A percentile compares a stretch with the other conserved stretches of the same genome.
These are phyloP conservation scores for Trichoderma oligosporum DNA, from an alignment of 2,329 filamentous ascomycete species.

Conservation along the genomic window DNA sequence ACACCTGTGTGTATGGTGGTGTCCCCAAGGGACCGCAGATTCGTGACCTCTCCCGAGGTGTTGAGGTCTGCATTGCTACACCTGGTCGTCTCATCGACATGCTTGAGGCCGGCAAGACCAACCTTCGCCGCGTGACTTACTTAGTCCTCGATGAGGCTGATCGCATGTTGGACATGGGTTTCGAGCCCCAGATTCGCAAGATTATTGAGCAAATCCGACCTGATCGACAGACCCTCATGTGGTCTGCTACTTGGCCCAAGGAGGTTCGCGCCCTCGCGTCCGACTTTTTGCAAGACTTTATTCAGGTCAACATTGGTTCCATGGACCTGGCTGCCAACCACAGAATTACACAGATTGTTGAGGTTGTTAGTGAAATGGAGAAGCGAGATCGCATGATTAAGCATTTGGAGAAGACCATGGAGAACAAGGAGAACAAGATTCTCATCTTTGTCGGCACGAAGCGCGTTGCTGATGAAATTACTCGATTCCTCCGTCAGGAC, in stretches of 20 bases:
- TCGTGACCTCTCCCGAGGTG: conserved; percentile 86
- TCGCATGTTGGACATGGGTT: conserved; percentile 99
- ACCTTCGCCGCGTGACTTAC: conserved; percentile 96
- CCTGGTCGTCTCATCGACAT: conserved; percentile 97
- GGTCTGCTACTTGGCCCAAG: conserved; percentile 99
- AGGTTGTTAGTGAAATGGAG: conserved; percentile 93
- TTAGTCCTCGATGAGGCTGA: conserved; percentile 98
- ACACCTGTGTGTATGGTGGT: conserved; percentile 98
- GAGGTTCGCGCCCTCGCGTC: conserved; percentile 88
- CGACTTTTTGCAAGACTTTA: conserved; percentile 92
- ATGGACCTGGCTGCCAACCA: conserved; percentile 96
- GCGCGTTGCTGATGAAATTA: conserved; percentile 96
- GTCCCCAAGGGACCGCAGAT: conserved; percentile 98
- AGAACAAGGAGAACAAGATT: conserved; percentile 90
- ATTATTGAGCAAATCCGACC: conserved; percentile 97
- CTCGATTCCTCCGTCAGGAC: conserved; percentile 92
- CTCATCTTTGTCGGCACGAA: conserved; percentile 93
- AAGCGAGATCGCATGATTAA: conserved; percentile 98
- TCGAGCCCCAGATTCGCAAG: conserved; percentile 98
- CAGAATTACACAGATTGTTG: conserved; percentile 95
- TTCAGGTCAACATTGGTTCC: conserved; percentile 98
- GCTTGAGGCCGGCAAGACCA: conserved; percentile 96
- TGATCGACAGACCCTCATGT: conserved; percentile 98
- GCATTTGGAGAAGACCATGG: conserved; percentile 97
- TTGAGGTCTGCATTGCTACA: conserved; percentile 97